Evolutionary conservation across 352 stramenopile genomes (phyloP), one percentile per base, ranked within the genome.

Genomic region (Phytopythium ostracodes): DNA sequence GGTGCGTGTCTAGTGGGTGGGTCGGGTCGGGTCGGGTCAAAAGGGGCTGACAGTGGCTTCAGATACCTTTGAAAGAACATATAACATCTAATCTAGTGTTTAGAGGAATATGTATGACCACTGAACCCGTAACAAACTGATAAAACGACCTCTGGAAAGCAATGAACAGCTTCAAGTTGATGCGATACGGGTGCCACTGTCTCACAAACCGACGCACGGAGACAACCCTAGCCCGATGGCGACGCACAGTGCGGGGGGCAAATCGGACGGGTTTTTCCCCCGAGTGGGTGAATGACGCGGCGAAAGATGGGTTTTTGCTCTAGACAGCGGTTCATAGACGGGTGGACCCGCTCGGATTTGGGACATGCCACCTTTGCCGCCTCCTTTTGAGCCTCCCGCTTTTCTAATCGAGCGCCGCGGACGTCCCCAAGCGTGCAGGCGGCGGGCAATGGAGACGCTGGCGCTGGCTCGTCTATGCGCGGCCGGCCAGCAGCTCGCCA

Each of bases 371-470:
- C n/a, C 22, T 17, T 46, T 22, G 40, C 15, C 20, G 17, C n/a
- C n/a, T n/a, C n/a, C n/a, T n/a, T n/a, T n/a, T 20, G 36, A 22
- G 43, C n/a, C 20, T 9, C n/a, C 6, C 47, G 12, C 24, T 35
- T 54, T 36, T 54, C 47, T 54, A 54, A 54, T 54, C 47, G 47
- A 50, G 18, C 49, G 49, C 14, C n/a, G 2, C 49, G 49, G 24
- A 54, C 15, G 50, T 56, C 50, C 52, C 52, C 52, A 42, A 58
- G 43, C 43, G 43, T 49, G 43, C 43, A 49, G 20, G 43, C 43
- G 43, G 6, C 11, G 43, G 43, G 43, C 43, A 49, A 27, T 49
- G 43, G 43, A n/a, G 43, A 49, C 47, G 25, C 25, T 8, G 24
- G 22, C 22, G 1, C 18, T 25, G 46, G 22, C 33, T 54, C 17